Conservation (phyloP, 2,329 filamentous ascomycete genomes). For the Fusarium sp. region DNA sequence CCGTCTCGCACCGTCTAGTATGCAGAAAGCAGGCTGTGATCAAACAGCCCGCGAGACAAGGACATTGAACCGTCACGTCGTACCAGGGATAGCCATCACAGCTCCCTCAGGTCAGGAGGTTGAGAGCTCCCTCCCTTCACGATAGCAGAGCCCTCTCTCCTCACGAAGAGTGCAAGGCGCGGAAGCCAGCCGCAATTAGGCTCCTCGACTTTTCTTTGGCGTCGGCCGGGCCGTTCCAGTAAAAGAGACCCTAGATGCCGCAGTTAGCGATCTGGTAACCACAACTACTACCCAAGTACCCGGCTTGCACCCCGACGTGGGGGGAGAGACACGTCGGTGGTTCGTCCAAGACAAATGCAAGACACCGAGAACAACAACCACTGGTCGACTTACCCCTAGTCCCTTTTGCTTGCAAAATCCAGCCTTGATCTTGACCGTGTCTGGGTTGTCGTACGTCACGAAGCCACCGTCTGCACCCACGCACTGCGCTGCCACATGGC, state of each 20-base stretch:
- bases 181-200: slow-evolving; percentile 69
- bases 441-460: slow-evolving; percentile 82
- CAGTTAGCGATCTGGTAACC: slow-evolving; percentile 33
- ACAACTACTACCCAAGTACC: neutral
- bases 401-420: slow-evolving; percentile 77
- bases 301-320: slow-evolving; percentile 11
- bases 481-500: slow-evolving; percentile 77
- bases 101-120: neutral
- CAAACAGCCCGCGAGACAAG: slow-evolving; percentile 17
- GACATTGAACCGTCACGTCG: slow-evolving; percentile 21
- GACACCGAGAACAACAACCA: slow-evolving; percentile 16
- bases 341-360: slow-evolving; percentile 26
- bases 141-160: neutral
- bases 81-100: slow-evolving; percentile 12
- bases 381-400: slow-evolving; percentile 66
- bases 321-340: slow-evolving; percentile 22
- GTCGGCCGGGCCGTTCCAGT: slow-evolving; percentile 84
- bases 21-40: slow-evolving; percentile 24
- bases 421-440: slow-evolving; percentile 81
- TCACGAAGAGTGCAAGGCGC: slow-evolving; percentile 62
- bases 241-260: slow-evolving; percentile 75
- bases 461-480: slow-evolving; percentile 80
- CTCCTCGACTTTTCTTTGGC: slow-evolving; percentile 68
- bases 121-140: neutral
- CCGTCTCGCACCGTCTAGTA: slow-evolving; percentile 29